Evolutionary conservation across 2,329 filamentous ascomycete genomes (phyloP).

Genomic region (Tolypocladium amazonense): DNA sequence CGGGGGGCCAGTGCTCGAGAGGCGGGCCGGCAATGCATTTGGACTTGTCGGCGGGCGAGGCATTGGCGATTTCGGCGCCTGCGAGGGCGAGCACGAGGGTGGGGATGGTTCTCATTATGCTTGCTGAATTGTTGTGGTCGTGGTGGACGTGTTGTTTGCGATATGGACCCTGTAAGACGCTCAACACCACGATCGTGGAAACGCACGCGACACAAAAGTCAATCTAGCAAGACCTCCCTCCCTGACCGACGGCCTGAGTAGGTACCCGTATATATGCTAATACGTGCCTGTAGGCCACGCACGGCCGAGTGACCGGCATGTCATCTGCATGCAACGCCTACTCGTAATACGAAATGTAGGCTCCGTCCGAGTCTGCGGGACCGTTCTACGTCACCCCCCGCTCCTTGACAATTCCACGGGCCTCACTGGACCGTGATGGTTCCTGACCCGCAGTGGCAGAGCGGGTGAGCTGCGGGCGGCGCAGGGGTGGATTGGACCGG

Average conservation of each 20-base stretch:
- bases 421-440: neutral
- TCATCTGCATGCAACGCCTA: neutral
- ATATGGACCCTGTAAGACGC: neutral
- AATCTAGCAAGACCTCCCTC: neutral
- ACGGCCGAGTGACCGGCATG: neutral
- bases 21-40: conserved; percentile 2
- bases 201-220: neutral
- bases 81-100: neutral
- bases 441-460: neutral
- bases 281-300: neutral
- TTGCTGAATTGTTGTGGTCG: neutral
- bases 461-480: neutral
- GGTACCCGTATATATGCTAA: neutral
- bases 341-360: neutral
- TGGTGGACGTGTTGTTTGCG: neutral
- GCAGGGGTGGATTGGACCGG: neutral
- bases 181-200: neutral
- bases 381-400: neutral
- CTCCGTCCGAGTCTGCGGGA: neutral
- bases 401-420: neutral
- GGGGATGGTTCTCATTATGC: neutral
- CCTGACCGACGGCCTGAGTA: neutral
- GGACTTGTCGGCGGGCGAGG: neutral
- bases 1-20: conserved; percentile 22
- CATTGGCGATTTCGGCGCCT: neutral